Evolutionary conservation across 2,329 filamentous ascomycete species (phyloP), one percentile per base, ranked within the genome.

Genomic region (Phyllosticta capitalensis): DNA sequence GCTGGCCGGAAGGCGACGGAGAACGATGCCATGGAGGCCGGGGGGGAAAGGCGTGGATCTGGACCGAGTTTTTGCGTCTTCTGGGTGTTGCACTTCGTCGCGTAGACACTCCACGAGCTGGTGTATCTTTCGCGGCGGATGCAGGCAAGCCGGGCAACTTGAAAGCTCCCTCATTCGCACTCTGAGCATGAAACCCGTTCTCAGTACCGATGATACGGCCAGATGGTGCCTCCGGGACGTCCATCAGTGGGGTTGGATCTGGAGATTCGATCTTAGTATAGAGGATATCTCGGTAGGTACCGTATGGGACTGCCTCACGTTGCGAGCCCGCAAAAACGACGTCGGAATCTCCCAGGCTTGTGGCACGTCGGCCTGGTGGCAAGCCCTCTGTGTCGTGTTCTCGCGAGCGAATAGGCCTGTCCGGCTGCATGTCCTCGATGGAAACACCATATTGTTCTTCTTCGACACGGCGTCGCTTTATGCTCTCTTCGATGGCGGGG

Each of bases 381-480:
- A 38, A 38, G 9, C 9, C 30, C 17, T 38, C 30, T 91, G 85
- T 66, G 59, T 67, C 64, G 9, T 65, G 63, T 49, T 64, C 67
- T 20, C 55, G 48, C 6, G 69, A 70, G 9, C 61, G 66, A 0
- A 73, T 55, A 12, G 69, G 68, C 45, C 62, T 62, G 58, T 72
- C 67, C 19, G 63, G 67, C n/a, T 64, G 54, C 14, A 61, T 60
- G 5, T 66, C 61, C n/a, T 63, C 51, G 21, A 66, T 54, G 17
- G 62, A 19, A 9, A 45, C 12, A 4, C 55, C 62, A n/a, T 61
- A 59, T 21, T 63, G 59, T 24, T 62, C 54, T n/a, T 60, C 54
- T n/a, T 67, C 67, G 9, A 66, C 26, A 5, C 69, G 67, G 7
- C 61, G 61, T 33, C 67, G 61, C 63, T 72, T 72, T 58, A 61